Base-by-base conservation (phyloP, 2,329 filamentous ascomycete genomes). In the Paracamarosporium sp. region DNA sequence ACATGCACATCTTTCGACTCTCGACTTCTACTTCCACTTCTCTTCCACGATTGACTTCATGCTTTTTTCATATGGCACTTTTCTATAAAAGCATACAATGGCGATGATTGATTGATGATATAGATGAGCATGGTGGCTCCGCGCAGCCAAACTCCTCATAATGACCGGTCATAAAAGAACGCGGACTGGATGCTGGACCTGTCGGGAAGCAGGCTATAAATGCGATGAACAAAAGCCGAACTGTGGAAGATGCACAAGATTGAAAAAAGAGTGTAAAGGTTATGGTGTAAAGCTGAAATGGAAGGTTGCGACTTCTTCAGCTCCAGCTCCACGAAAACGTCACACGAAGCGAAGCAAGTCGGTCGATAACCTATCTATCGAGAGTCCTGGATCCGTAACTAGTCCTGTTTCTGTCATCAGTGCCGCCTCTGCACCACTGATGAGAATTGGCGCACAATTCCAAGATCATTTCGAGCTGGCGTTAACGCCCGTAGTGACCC, bases 171-270 rank as follows among this genome's bases (percentile, higher is more conserved):
- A 72, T 54, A 72, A 68, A 24, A 64, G 71, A 57, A 65, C 68
- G 12, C 58, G 71, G 33, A 70, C 69, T 7, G 71, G 71, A 33
- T 73, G 71, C 56, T 72, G 70, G 70, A 73, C 71, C 4, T 73
- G 71, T 59, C 57, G 70, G 15, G 69, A 71, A 55, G 68, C 70
- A 12, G 71, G 71, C 1, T 73, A 73, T 53, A 73, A 73, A 50
- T 73, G 71, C 60, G 70, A 73, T 44, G 71, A 73, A 46, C 58
- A 68, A 30, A 72, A 69, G 27, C 71, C 71, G 3, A 63, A 59
- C 36, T 73, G 71, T 30, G 62, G 65, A 15, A 55, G 71, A 33
- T 73, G 71, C 24, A 63, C 57, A 4, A 59, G 71, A 22, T 44
- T 73, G n/a, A 68, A 66, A 12, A 72, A 72, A 31, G 61, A 52